Evolutionary conservation across 768 basidiomycete species (phyloP).

Genomic region (Nidularia pulvinata): DNA sequence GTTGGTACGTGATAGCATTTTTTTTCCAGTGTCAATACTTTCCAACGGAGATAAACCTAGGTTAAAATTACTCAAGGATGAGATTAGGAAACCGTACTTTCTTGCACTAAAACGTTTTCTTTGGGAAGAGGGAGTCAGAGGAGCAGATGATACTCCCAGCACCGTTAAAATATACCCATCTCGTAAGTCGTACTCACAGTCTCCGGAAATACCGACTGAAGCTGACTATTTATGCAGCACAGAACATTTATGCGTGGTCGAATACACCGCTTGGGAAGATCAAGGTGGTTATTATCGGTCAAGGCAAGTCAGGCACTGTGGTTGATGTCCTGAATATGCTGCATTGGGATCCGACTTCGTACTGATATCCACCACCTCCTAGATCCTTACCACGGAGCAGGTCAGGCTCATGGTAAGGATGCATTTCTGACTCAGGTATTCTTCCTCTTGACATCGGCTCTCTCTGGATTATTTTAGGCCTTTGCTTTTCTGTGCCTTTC

Average conservation of each 20-base stretch:
- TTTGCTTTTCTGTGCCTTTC: slow-evolving; percentile 88
- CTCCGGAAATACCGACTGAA: neutral
- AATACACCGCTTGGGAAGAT: slow-evolving; percentile 84
- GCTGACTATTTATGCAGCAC: slow-evolving; percentile 35
- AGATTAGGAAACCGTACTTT: slow-evolving; percentile 80
- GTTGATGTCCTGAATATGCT: no score
- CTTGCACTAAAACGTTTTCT: slow-evolving; percentile 69
- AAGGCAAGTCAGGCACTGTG: slow-evolving; percentile 26
- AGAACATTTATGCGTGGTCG: slow-evolving; percentile 92
- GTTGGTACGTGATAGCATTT: slow-evolving; percentile 44
- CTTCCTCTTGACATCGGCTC: slow-evolving; percentile 6
- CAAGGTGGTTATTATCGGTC: slow-evolving; percentile 87
- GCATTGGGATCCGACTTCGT: no score
- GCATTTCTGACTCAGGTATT: slow-evolving; percentile 1
- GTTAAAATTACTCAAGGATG: slow-evolving; percentile 74
- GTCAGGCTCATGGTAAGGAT: slow-evolving; percentile 81
- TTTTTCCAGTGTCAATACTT: neutral
- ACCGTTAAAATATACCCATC: slow-evolving; percentile 73
- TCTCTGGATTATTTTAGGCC: slow-evolving; percentile 40
- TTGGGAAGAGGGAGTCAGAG: slow-evolving; percentile 61
- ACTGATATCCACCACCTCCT: neutral
- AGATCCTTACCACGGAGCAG: slow-evolving; percentile 82
- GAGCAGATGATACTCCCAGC: slow-evolving; percentile 41
- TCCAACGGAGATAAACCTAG: slow-evolving; percentile 26
- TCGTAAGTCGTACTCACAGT: slow-evolving; percentile 43